phyloP scores from a whole-genome alignment of 768 basidiomycete genomes.

The Termitomyces sp. region DNA sequence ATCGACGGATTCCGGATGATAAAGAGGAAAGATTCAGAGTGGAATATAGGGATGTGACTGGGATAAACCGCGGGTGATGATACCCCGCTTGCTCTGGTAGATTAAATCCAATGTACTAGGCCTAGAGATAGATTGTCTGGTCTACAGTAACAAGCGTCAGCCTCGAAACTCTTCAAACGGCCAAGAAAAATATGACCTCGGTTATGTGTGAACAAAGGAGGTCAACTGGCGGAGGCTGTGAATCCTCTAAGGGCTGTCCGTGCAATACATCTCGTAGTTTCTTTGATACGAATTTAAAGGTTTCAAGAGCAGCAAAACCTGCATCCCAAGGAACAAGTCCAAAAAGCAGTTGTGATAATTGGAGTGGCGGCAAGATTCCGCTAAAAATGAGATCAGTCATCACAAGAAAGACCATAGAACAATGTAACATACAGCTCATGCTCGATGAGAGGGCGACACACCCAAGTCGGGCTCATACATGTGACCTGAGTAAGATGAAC shows the following conservation, averaged over 20 bases:
- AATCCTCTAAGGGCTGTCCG: constrained; percentile 35
- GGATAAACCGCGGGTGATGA: constrained; percentile 30
- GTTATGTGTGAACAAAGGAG: constrained; percentile 47
- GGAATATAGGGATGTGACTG: constrained; percentile 58
- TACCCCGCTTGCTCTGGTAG: constrained; percentile 45
- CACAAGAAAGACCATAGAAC: constrained; percentile 3
- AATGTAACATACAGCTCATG: constrained; percentile 38
- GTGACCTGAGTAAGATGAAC: constrained; percentile 56
- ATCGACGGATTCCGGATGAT: constrained; percentile 70
- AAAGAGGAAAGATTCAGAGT: constrained; percentile 70
- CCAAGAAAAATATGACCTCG: constrained; percentile 31
- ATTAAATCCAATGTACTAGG: constrained; percentile 43
- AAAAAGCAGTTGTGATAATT: constrained; percentile 44
- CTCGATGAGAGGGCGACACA: constrained; percentile 37
- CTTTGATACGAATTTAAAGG: constrained; percentile 45
- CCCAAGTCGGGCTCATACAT: constrained; percentile 70
- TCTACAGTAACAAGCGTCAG: constrained; percentile 9
- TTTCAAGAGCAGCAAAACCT: constrained; percentile 35
- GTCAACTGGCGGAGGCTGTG: constrained; percentile 50
- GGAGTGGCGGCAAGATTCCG: constrained; percentile 39
- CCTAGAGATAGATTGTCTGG: constrained; percentile 19
- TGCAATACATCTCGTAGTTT: constrained; percentile 51
- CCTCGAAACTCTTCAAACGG: constrained; percentile 1
- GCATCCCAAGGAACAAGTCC: constrained; percentile 36
- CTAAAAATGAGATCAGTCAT: constrained; percentile 24